A percentile compares a stretch with the other conserved stretches of the same genome.
Evolutionary conservation across 2,329 filamentous ascomycete genomes (phyloP).

Genomic region (Alternaria arborescens): DNA sequence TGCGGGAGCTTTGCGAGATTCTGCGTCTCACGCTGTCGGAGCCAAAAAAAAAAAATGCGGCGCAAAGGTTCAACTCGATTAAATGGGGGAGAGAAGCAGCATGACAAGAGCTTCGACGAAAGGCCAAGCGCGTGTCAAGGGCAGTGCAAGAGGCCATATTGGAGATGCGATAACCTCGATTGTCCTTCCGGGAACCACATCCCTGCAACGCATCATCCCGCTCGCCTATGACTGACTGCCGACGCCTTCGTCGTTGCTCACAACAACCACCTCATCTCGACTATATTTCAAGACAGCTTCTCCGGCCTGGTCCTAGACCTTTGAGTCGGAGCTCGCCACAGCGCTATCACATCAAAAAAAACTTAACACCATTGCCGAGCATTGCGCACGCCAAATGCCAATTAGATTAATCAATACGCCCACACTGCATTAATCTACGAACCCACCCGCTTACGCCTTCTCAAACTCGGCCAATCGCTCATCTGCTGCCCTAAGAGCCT

Average conservation of each 20-base stretch:
- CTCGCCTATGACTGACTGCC: conserved; percentile 2
- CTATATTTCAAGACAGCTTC: not conserved
- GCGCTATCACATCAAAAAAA: too few relatives aligned
- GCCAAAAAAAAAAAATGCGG: not conserved
- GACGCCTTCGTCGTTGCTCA: not conserved
- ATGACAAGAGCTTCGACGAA: not conserved
- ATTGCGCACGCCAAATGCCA: not conserved
- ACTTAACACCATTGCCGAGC: too few relatives aligned
- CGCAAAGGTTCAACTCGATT: not conserved
- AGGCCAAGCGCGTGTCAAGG: not conserved
- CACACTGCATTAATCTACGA: not conserved
- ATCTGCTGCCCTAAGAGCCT: conserved; percentile 50
- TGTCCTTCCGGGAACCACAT: conserved; percentile 7
- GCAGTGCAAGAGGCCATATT: conserved; percentile 20
- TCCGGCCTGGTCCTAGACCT: too few relatives aligned
- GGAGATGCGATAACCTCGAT: conserved; percentile 9
- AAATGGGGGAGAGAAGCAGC: not conserved
- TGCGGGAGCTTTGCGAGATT: conserved; percentile 26
- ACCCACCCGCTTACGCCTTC: conserved; percentile 9
- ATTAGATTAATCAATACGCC: not conserved
- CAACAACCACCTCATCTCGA: not conserved
- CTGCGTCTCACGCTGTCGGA: not conserved
- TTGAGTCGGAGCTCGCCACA: too few relatives aligned
- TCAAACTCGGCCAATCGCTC: conserved; percentile 32
- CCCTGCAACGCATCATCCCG: conserved; percentile 16